Evolutionary conservation across 768 basidiomycete species (phyloP), one percentile per base, ranked within the genome.

Genomic region (Saitozyma podzolica): DNA sequence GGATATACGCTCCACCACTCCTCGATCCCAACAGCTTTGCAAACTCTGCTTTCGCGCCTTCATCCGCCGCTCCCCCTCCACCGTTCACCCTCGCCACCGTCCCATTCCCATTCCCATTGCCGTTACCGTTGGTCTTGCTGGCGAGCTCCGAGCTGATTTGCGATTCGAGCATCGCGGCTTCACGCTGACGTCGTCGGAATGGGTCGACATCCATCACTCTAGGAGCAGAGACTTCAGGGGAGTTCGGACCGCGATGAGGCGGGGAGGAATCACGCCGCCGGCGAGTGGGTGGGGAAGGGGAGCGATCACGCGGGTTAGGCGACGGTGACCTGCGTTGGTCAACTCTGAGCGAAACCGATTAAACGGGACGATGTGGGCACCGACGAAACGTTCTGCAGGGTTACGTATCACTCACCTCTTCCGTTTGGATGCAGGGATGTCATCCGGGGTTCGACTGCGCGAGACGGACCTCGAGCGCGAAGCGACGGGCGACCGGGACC

Each of bases 1-100:
- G 96, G 78, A 99, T 88, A 78, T 99, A 99, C 11, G 96, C 92
- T 39, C 96, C 96, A 11, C 95, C 96, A 17, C 90, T 90, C 39
- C 89, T 86, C 16, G 90, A 87, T 48, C 73, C 85, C 1, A 89
- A 77, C 62, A 95, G 83, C 80, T 95, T 95, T 5, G 90, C 87
- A 74, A 95, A 94, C 78, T 96, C 94, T 29, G 91, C 91, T 67
- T 87, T 84, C 16, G 88, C 89, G 56, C 85, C 86, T 55, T 57
- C 71, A 52, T 73, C 82, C 82, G 75, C 84, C 83, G 62, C 82
- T 78, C 71, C 77, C 54, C 68, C 66, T 48, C 66, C 67, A 10
- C 58, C 70, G 17, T 62, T 78, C 11, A 39, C 13, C 14, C 74
- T 77, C 66, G 84, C 84, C 77, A 76, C 81, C 19, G 82, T 83